Base-by-base conservation (phyloP, 148 eudicot genomes). In the Polygonum aviculare region DNA sequence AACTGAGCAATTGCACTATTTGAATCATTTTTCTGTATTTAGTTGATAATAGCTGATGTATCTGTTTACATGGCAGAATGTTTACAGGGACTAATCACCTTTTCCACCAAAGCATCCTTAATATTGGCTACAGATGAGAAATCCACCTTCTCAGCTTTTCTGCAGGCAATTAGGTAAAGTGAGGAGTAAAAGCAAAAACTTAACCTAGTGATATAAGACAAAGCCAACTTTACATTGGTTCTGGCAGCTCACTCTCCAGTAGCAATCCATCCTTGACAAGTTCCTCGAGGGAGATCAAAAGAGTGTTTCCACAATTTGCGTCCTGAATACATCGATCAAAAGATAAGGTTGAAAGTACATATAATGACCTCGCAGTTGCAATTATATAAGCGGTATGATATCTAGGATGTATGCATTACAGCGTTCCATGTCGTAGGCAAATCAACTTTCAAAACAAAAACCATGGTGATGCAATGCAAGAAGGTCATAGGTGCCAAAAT, bases 291-390 rank as follows among this genome's bases (percentile, higher is more conserved):
- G 99, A 95, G 65, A 95, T 92, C 83, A 93, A 77, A 87, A 95
- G 97, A 19, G 96, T 95, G 70, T 95, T 95, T 21, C 99, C 99
- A 80, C 97, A 95, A 84, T 95, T 95, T 76, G 99, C 97, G 87
- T 95, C 99, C 99, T 92, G 78, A 55, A 74, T 60, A 36, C 26
- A 60, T 16, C 14, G 38, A 12, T 26, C 67, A 60, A 60, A 36
- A 60, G 35, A 60, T 60, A 26, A 57, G 33, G 9, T 57, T 22
- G 16, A 0, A 52, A 4, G 19, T 21, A 52, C 2, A 52, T 52
- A 54, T 54, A 38, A 74, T 50, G 15, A 48, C 16, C 48, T 39
- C 74, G 65, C 74, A 76, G 22, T 54, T 45, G 4, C 35, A 57
- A 21, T 57, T 22, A 57, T 6, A 26, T 26, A 26, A 26, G 26